Evolutionary conservation across 1,284 basidiomycete species (phyloP), one percentile per base, ranked within the genome.

Genomic region (Anthracocystis panici-leucophaei): DNA sequence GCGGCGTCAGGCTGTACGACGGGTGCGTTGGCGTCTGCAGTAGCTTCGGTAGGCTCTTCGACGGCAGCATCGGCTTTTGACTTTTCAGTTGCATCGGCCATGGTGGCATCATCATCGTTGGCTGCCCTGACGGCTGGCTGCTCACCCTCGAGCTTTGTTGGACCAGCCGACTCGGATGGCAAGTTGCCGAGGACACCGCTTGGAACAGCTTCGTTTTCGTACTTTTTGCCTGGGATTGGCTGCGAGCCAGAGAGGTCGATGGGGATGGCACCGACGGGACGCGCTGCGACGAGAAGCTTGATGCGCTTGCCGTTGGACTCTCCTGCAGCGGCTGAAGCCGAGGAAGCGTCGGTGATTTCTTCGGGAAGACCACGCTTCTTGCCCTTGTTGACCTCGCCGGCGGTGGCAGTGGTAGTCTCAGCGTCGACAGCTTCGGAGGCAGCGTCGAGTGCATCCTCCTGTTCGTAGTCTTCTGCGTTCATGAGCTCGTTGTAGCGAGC

Each of bases 21-120:
- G 31, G 76, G 70, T n/a, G 65, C 74, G 27, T 56, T 62, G 70
- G 65, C 64, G 48, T 93, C 92, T 12, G 91, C 91, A 82, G 91
- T 91, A 75, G 90, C 90, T 75, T 92, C 91, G 61, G 91, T 90
- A 23, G 87, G 91, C 8, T 90, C 91, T 91, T 66, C 92, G 91
- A 73, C 92, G 89, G 16, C 84, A 33, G 61, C 61, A 25, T 71
- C 69, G 4, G 66, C 61, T 31, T 75, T 65, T 33, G 70, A 63
- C 64, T 82, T 66, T 41, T 74, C 62, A 16, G 61, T 55, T 8
- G 60, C 69, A 57, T 82, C 75, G 45, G 67, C 53, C 82, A 82
- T 79, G 35, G 71, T 64, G 16, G 77, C 71, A 64, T 85, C 85
- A 41, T 69, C 69, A 46, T 79, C 67, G 46, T 60, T 66, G 62